Base-by-base conservation (phyloP, 352 stramenopile species). In the Pythium folliculosum region DNA sequence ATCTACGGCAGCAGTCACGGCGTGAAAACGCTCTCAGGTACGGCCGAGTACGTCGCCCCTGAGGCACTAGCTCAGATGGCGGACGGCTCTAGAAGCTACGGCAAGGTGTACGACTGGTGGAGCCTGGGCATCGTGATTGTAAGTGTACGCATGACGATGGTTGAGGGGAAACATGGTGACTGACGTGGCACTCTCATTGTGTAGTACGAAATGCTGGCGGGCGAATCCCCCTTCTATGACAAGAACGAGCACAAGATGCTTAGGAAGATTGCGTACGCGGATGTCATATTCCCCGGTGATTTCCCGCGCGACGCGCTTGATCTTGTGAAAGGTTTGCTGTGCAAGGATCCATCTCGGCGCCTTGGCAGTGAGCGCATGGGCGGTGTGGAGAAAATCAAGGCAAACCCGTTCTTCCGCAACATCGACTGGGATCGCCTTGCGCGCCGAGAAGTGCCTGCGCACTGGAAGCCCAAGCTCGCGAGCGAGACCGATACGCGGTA, bases 21-120 rank as follows among this genome's bases (percentile, higher is more conserved):
- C 21, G 88, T 95, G 52, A 94, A 95, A 69, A 96, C 88, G 5
- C 65, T 96, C 12, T 95, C 86, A 0, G 88, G 88, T 6, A 96
- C 88, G 3, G 88, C 88, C 6, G 88, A 96, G 62, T 96, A 96
- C 68, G 88, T 96, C 7, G 88, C 88, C 0, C 88, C 88, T 5
- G 88, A 96, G 70, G 88, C 88, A 23, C 75, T 96, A 1, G 80
- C 86, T 4, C 88, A 96, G 62, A 93, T 84, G 64, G 73, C 78
- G 0, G 88, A 96, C 58, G 88, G 88, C 0, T 86, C 83, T 22
- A 76, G 88, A 53, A 90, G 92, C 67, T 96, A 96, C 58, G 88
- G 88, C 67, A 96, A 96, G 62, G 81, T 83, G 19, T 96, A 94
- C 72, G 88, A 96, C 65, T 96, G 88, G 88, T 96, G 88, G 88